A percentile compares a stretch with the other conserved stretches of the same genome.
These are phyloP conservation scores for Cicer arietinum DNA, from an alignment of 306 rosid genomes.

Conservation along the genomic window DNA sequence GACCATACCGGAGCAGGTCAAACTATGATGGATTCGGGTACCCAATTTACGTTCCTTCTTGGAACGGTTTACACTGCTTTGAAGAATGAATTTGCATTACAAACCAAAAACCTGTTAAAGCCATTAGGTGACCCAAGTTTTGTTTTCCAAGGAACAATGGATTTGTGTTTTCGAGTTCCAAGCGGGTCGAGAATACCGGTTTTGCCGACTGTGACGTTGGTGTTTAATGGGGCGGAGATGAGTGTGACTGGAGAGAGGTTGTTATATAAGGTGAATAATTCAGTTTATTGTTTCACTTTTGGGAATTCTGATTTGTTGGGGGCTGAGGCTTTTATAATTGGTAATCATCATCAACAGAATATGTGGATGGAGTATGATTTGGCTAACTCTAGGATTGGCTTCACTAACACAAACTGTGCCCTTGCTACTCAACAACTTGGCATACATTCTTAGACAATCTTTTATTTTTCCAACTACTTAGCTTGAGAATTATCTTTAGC, in stretches of 20 bases:
- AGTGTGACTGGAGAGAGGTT: constrained; percentile 62
- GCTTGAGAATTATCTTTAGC: no score
- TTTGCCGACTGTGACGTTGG: constrained; percentile 64
- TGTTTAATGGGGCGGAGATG: constrained; percentile 81
- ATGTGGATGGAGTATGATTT: constrained; percentile 91
- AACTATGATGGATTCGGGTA: constrained; percentile 87
- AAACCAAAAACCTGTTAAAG: constrained; percentile 53
- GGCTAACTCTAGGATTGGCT: constrained; percentile 74
- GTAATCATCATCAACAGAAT: constrained; percentile 85
- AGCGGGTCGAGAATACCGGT: constrained; percentile 31
- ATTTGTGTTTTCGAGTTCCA: constrained; percentile 64
- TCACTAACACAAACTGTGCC: constrained; percentile 63
- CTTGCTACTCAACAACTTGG: constrained; percentile 56
- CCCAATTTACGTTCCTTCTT: constrained; percentile 81
- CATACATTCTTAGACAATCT: neutral
- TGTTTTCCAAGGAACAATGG: constrained; percentile 85
- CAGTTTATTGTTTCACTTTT: constrained; percentile 77
- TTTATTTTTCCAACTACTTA: no score
- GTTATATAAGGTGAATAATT: constrained; percentile 61
- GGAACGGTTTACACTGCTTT: constrained; percentile 78
- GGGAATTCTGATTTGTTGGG: constrained; percentile 82
- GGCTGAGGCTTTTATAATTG: constrained; percentile 73
- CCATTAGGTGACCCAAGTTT: constrained; percentile 57
- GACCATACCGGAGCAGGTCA: constrained; percentile 96
- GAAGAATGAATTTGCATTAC: constrained; percentile 59